A percentile compares a stretch with the other conserved stretches of the same genome.
Evolutionary conservation across 2,329 filamentous ascomycete species (phyloP).

Genomic region (Aureobasidium musti): DNA sequence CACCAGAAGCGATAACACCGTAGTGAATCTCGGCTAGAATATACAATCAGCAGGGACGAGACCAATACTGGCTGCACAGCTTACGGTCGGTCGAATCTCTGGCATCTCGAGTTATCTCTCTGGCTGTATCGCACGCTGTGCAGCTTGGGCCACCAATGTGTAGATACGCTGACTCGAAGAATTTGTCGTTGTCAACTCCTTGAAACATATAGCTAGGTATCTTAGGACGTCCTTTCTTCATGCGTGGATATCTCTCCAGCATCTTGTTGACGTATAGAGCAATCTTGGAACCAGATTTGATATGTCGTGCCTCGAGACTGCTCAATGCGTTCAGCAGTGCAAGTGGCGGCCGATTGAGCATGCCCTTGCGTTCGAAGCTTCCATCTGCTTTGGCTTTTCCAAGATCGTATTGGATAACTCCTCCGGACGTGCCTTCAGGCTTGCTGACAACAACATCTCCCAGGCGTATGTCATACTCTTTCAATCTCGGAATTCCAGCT

Average conservation of each 20-base stretch:
- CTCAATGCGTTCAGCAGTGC: background rate
- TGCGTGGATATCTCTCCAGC: background rate
- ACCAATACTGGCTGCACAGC: background rate
- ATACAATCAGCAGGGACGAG: too few species aligned
- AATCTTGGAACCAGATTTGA: background rate
- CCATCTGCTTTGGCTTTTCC: conserved; percentile 31
- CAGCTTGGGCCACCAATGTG: background rate
- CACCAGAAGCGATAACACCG: conserved; percentile 46
- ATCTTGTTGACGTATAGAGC: background rate
- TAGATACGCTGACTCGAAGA: background rate
- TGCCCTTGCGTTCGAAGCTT: conserved; percentile 33
- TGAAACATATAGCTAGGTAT: background rate
- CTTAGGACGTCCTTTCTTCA: background rate
- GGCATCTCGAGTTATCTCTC: background rate
- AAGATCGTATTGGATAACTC: conserved; percentile 37
- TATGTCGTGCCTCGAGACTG: background rate
- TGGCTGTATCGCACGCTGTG: background rate
- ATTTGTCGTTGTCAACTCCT: background rate
- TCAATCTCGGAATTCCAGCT: conserved; percentile 32
- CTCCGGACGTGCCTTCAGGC: conserved; percentile 33
- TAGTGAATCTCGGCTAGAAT: conserved; percentile 38
- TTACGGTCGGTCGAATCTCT: conserved; percentile 29
- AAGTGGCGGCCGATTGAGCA: conserved; percentile 29
- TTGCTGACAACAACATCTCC: conserved; percentile 37
- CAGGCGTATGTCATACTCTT: conserved; percentile 34